These are phyloP conservation scores for Phytophthora sansomeana DNA, from an alignment of 352 stramenopile genomes.

Conservation along the genomic window DNA sequence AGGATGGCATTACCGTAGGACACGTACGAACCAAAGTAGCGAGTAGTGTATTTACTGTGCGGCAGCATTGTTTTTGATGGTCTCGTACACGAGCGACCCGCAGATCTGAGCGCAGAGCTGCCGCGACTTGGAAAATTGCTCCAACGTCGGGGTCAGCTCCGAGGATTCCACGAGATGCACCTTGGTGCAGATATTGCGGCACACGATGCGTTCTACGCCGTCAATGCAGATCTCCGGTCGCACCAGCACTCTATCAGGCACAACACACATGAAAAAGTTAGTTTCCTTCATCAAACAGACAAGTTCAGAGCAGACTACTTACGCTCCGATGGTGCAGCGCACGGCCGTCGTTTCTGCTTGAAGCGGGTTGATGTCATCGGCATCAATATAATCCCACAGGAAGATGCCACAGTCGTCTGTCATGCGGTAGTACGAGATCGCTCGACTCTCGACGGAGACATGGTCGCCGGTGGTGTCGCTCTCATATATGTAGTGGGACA, in stretches of 20 bases:
- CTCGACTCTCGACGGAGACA: conserved; percentile 34
- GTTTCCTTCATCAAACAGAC: background rate
- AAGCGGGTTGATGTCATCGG: conserved; percentile 38
- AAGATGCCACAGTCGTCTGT: conserved; percentile 35
- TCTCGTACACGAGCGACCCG: conserved; percentile 59
- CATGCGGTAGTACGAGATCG: conserved; percentile 40
- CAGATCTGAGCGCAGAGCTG: conserved; percentile 43
- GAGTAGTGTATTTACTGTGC: background rate
- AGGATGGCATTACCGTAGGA: too few species aligned
- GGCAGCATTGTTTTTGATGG: conserved; percentile 41
- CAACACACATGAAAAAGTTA: background rate
- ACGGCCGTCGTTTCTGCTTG: conserved; percentile 17
- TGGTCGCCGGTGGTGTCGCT: conserved; percentile 32
- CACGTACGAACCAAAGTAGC: background rate
- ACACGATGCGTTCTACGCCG: conserved; percentile 61
- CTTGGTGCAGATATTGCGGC: conserved; percentile 68
- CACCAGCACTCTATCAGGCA: conserved; percentile 38
- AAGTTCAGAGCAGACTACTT: conserved; percentile 35
- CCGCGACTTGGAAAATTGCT: conserved; percentile 47
- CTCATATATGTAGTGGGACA: conserved; percentile 30
- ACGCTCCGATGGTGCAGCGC: conserved; percentile 43
- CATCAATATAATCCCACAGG: conserved; percentile 47
- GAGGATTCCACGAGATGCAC: conserved; percentile 34
- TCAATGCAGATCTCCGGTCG: conserved; percentile 52
- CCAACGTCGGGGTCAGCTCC: conserved; percentile 29